Conservation (phyloP, 495 filamentous ascomycete genomes). For the Hyphodiscus hymeniophilus region DNA sequence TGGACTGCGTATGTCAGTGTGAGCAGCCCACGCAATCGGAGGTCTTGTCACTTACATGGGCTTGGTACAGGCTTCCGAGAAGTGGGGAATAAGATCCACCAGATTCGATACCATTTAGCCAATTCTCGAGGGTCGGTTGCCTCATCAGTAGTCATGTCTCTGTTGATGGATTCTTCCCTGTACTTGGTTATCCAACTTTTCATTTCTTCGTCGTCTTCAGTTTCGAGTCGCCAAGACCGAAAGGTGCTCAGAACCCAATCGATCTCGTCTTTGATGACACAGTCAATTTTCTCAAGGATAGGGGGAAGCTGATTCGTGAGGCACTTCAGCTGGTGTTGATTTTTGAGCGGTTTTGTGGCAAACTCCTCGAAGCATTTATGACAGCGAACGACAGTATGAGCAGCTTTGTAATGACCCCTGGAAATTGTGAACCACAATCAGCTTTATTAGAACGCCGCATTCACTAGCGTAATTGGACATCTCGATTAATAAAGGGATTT, state of each 20-base stretch:
- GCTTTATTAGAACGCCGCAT: neutral
- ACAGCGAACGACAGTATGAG: constrained; percentile 2
- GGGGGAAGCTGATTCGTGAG: neutral
- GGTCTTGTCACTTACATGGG: neutral
- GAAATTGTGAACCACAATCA: neutral
- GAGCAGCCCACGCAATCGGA: neutral
- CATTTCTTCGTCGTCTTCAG: constrained; percentile 2
- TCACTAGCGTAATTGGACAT: too few species aligned
- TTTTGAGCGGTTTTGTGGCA: neutral
- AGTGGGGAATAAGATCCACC: neutral
- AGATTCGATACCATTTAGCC: constrained; percentile 3
- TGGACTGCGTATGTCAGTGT: neutral
- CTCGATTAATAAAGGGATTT: too few species aligned
- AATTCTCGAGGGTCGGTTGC: neutral
- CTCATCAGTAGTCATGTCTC: neutral
- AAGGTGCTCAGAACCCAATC: neutral
- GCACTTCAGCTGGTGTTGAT: neutral
- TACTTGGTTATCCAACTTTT: constrained; percentile 2
- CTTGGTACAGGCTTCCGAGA: constrained; percentile 1
- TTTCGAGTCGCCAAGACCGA: constrained; percentile 1
- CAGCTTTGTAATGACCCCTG: neutral
- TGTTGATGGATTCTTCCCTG: neutral
- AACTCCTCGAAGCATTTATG: constrained; percentile 1
- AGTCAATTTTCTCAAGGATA: neutral
- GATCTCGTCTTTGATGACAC: neutral